These are phyloP conservation scores for Mikania micrantha DNA, from an alignment of 129 eudicot species.

Conservation along the genomic window DNA sequence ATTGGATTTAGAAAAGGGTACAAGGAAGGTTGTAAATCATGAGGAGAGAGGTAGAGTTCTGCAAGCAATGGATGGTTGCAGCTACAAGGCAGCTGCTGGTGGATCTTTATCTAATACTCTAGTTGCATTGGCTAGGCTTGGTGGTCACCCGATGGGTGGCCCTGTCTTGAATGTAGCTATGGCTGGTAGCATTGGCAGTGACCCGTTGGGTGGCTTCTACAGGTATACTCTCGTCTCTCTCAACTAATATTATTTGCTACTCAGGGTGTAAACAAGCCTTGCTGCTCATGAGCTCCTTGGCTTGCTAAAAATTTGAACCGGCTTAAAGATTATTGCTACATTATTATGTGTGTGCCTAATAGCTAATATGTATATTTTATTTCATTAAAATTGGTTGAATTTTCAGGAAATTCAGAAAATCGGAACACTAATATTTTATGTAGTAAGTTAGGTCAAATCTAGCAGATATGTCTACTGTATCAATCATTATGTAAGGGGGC, in stretches of 20 bases:
- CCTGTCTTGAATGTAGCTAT: conserved; percentile 71
- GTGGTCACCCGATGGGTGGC: conserved; percentile 63
- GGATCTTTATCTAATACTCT: conserved; percentile 92
- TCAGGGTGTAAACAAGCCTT: background rate
- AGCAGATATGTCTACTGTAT: background rate
- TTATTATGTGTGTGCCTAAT: background rate
- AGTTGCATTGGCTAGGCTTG: conserved; percentile 99
- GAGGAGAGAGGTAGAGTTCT: conserved; percentile 91
- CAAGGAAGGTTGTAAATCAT: conserved; percentile 84
- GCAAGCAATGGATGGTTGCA: conserved; percentile 98
- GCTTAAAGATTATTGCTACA: no score
- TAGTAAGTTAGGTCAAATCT: background rate
- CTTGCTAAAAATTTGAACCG: background rate
- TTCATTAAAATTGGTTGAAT: background rate
- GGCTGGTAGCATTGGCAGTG: conserved; percentile 96
- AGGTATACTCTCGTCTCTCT: conserved; percentile 33
- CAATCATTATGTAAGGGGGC: background rate
- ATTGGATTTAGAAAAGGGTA: conserved; percentile 82
- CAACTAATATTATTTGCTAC: background rate
- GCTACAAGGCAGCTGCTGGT: conserved; percentile 98
- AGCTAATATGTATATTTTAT: background rate
- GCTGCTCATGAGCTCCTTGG: background rate
- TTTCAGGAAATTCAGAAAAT: background rate
- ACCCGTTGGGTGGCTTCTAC: conserved; percentile 93
- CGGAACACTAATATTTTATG: background rate